A percentile compares a stretch with the other conserved stretches of the same genome.
phyloP scores from a whole-genome alignment of 768 basidiomycete species.

The Suillus cothurnatus region DNA sequence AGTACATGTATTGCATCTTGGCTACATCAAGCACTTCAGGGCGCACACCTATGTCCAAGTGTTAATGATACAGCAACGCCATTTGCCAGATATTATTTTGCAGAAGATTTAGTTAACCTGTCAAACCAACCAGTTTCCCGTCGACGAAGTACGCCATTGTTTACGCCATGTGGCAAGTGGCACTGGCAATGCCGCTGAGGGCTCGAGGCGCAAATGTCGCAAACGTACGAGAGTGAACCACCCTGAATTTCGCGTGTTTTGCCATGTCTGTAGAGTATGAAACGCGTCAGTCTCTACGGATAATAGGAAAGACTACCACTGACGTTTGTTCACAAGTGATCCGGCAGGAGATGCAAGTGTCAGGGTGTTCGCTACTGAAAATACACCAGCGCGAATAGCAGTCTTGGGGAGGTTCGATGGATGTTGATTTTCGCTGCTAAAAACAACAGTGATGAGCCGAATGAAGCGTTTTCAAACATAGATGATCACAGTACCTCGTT shows the following conservation, averaged over 20 bases:
- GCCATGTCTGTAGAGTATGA: conserved; percentile 22
- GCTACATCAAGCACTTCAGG: too few relatives aligned
- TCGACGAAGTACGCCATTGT: neutral
- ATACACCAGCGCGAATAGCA: conserved; percentile 33
- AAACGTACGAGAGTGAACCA: conserved; percentile 32
- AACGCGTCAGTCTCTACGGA: neutral
- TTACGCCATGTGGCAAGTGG: conserved; percentile 21
- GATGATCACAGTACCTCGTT: conserved; percentile 18
- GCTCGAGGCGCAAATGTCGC: conserved; percentile 26
- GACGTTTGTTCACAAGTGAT: conserved; percentile 32
- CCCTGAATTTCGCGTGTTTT: conserved; percentile 31
- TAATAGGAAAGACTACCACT: conserved; percentile 2
- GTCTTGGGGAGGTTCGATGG: conserved; percentile 33
- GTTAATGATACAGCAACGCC: neutral
- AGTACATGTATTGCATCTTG: too few relatives aligned
- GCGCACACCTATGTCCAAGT: neutral
- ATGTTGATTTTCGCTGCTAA: conserved; percentile 16
- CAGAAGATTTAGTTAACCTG: neutral
- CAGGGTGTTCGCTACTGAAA: conserved; percentile 32
- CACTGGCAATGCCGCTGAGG: conserved; percentile 24
- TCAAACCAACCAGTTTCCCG: neutral
- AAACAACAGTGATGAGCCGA: neutral
- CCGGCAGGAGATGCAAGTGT: conserved; percentile 28
- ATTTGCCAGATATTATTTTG: neutral
- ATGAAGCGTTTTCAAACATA: neutral